Evolutionary conservation across 768 basidiomycete genomes (phyloP).

Genomic region (Infundibulicybe gibba): DNA sequence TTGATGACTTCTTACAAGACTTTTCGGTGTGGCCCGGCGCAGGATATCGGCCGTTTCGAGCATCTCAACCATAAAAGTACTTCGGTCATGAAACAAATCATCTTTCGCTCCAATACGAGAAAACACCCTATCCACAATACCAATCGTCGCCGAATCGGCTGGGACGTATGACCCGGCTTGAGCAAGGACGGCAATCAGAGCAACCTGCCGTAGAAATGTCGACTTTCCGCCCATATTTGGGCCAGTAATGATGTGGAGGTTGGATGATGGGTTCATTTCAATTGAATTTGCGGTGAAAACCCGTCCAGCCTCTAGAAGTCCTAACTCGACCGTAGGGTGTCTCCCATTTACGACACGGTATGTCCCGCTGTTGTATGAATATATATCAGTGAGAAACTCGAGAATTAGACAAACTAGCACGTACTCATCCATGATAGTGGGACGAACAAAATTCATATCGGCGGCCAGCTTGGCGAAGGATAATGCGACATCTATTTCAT

Average conservation of each 20-base stretch:
- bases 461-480: constrained; percentile 78
- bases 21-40: constrained; percentile 73
- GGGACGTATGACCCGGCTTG: constrained; percentile 95
- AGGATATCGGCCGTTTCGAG: constrained; percentile 92
- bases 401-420: constrained; percentile 13
- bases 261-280: constrained; percentile 51
- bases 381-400: background rate
- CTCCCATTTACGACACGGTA: constrained; percentile 78
- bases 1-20: constrained; percentile 54
- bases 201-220: constrained; percentile 87
- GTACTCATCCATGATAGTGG: constrained; percentile 67
- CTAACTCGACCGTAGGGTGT: constrained; percentile 92
- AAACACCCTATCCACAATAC: constrained; percentile 88
- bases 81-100: constrained; percentile 88
- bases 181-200: constrained; percentile 84
- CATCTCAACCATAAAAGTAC: constrained; percentile 99
- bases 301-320: constrained; percentile 69
- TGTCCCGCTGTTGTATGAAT: constrained; percentile 32
- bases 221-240: constrained; percentile 98
- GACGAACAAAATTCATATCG: constrained; percentile 75
- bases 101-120: constrained; percentile 95
- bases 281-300: constrained; percentile 85
- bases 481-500: constrained; percentile 83
- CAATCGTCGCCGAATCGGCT: constrained; percentile 74
- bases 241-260: constrained; percentile 83